Percentiles rank a stretch among this genome's conserved stretches.
phyloP scores from a whole-genome alignment of 768 basidiomycete species.

The Boletellus emodensis region DNA sequence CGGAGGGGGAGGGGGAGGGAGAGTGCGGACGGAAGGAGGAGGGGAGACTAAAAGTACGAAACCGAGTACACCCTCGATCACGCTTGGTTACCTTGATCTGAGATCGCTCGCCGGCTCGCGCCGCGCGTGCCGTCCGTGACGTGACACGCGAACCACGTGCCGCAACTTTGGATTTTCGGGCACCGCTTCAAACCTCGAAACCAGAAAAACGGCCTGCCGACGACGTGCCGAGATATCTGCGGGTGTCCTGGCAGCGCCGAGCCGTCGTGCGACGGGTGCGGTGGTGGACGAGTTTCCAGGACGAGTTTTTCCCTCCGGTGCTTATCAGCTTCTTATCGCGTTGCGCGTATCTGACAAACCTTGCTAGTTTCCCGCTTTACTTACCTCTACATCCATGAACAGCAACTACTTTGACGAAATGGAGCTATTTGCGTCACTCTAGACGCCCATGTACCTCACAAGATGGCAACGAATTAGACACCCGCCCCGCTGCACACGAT shows the following conservation, averaged over 20 bases:
- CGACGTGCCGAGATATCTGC: conserved; percentile 1
- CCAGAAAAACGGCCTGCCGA: conserved; percentile 9
- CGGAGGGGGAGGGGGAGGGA: conserved; percentile 3
- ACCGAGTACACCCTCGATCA: conserved; percentile 12
- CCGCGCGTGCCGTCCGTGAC: conserved; percentile 22
- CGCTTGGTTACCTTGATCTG: conserved; percentile 19
- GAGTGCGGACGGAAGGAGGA: conserved; percentile 14
- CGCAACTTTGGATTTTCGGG: conserved; percentile 7
- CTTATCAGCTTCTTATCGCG: conserved; percentile 25
- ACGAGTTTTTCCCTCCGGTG: too few species aligned
- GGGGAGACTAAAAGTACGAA: conserved; percentile 19
- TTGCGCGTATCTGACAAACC: conserved; percentile 14
- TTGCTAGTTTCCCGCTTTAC: conserved; percentile 26
- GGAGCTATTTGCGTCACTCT: conserved; percentile 16
- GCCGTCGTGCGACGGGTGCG: neutral
- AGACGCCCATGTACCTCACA: conserved; percentile 23
- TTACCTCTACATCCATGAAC: conserved; percentile 5
- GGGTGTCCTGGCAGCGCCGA: too few species aligned
- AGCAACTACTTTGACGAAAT: conserved; percentile 23
- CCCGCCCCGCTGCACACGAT: conserved; percentile 3
- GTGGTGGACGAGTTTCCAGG: too few species aligned
- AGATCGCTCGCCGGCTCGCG: conserved; percentile 26
- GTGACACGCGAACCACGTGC: conserved; percentile 20
- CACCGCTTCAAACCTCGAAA: conserved; percentile 15
- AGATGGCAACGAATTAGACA: conserved; percentile 26